phyloP scores from a whole-genome alignment of 345 rosid species.

The Punica granatum region DNA sequence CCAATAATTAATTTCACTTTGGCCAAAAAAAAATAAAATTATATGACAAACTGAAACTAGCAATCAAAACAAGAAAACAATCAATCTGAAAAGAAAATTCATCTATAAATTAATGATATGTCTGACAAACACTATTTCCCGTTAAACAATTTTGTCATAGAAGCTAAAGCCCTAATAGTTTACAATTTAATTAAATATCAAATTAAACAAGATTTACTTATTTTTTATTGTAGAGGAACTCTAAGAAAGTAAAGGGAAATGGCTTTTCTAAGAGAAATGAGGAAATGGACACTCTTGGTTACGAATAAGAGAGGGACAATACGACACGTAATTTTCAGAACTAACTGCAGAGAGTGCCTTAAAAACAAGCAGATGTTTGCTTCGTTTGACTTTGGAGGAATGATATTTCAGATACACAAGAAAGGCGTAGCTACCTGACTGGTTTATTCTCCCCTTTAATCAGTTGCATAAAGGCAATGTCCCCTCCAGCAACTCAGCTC shows the following conservation, averaged over 20 bases:
- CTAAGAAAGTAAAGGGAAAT: not conserved
- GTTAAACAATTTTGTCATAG: not conserved
- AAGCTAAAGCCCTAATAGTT: not conserved
- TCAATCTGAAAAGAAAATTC: not conserved
- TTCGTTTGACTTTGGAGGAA: not conserved
- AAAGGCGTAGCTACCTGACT: not conserved
- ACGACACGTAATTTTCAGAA: not conserved
- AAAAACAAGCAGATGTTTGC: not conserved
- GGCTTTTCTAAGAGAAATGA: not conserved
- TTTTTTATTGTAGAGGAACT: not conserved
- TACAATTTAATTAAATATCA: not conserved
- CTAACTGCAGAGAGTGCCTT: not conserved
- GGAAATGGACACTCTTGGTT: not conserved
- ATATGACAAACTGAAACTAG: not conserved
- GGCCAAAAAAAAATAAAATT: not conserved
- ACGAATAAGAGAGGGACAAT: not conserved
- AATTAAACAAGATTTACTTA: not conserved
- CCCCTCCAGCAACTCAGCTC: not conserved
- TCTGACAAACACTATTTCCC: not conserved
- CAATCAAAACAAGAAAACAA: not conserved
- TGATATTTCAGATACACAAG: not conserved
- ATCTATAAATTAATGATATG: not conserved
- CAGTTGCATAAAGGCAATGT: not conserved
- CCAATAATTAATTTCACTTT: not conserved
- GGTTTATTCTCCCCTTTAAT: not conserved